Conservation (phyloP, 306 rosid species). For the Fagus sylvatica region DNA sequence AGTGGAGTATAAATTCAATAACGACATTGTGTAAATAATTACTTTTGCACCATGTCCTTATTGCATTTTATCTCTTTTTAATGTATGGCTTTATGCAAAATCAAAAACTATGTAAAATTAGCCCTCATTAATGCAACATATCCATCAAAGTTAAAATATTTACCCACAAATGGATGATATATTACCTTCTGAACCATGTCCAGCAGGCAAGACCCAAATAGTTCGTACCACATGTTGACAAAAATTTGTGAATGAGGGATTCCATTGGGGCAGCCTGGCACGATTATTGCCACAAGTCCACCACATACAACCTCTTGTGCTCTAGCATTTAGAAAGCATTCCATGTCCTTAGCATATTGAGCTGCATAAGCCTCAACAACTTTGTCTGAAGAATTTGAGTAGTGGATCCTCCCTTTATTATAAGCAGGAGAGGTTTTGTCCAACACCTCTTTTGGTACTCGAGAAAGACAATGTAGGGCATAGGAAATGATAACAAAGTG, state of each 20-base stretch:
- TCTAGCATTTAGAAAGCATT: conserved; percentile 27
- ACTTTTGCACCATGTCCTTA: too few species aligned
- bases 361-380: conserved; percentile 26
- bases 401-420: conserved; percentile 31
- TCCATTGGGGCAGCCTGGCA: conserved; percentile 5
- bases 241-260: conserved; percentile 1
- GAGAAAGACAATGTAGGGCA: conserved; percentile 38
- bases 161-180: neutral
- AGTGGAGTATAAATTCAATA: too few species aligned
- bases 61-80: too few species aligned
- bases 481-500: conserved; percentile 30
- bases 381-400: conserved; percentile 7
- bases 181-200: conserved; percentile 38
- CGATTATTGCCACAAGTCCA: conserved; percentile 31
- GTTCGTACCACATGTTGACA: too few species aligned
- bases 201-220: conserved; percentile 13
- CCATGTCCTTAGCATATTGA: conserved; percentile 35
- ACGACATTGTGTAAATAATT: too few species aligned
- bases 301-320: conserved; percentile 38
- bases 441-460: conserved; percentile 13
- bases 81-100: too few species aligned
- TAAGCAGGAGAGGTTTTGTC: conserved; percentile 21
- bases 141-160: neutral
- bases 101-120: too few species aligned
- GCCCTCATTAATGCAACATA: too few species aligned